Percentiles rank a stretch among this genome's conserved stretches.
These are phyloP conservation scores for Setomelanomma holmii DNA, from an alignment of 2,329 filamentous ascomycete genomes.

Conservation along the genomic window DNA sequence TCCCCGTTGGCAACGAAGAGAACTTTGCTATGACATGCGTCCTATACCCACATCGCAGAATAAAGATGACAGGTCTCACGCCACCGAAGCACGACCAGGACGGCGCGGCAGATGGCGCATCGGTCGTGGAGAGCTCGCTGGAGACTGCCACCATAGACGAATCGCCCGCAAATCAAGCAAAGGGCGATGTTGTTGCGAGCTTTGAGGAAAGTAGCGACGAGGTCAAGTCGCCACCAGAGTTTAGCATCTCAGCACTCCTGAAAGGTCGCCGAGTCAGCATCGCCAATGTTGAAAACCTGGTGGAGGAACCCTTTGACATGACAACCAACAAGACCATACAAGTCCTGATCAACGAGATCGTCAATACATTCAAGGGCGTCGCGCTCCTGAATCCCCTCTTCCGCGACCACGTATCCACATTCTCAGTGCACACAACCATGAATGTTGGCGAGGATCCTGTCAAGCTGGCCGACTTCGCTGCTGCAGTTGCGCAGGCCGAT, in stretches of 20 bases:
- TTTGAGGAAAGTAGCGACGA: constrained; percentile 85
- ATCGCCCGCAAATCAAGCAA: constrained; percentile 55
- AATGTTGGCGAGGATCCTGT: constrained; percentile 95
- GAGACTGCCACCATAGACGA: constrained; percentile 57
- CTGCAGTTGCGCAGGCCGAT: constrained; percentile 86
- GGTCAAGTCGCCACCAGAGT: constrained; percentile 60
- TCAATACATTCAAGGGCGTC: constrained; percentile 98
- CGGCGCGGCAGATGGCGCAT: constrained; percentile 33
- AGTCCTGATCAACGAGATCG: constrained; percentile 94
- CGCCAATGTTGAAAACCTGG: constrained; percentile 92
- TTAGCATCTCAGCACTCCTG: constrained; percentile 86
- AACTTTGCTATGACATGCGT: constrained; percentile 88
- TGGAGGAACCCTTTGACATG: constrained; percentile 87
- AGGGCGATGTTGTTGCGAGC: constrained; percentile 91
- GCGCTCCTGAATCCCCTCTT: constrained; percentile 93
- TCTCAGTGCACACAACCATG: constrained; percentile 78
- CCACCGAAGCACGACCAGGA: constrained; percentile 62
- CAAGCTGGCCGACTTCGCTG: constrained; percentile 95
- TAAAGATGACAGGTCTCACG: constrained; percentile 84
- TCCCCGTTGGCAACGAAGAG: constrained; percentile 81
- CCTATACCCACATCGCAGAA: constrained; percentile 92
- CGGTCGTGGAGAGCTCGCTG: constrained; percentile 49
- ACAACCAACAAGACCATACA: constrained; percentile 88
- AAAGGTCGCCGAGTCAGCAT: constrained; percentile 91
- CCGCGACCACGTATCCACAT: constrained; percentile 95